Base-by-base conservation (phyloP, 352 stramenopile species). In the Pythium sukuiense region DNA sequence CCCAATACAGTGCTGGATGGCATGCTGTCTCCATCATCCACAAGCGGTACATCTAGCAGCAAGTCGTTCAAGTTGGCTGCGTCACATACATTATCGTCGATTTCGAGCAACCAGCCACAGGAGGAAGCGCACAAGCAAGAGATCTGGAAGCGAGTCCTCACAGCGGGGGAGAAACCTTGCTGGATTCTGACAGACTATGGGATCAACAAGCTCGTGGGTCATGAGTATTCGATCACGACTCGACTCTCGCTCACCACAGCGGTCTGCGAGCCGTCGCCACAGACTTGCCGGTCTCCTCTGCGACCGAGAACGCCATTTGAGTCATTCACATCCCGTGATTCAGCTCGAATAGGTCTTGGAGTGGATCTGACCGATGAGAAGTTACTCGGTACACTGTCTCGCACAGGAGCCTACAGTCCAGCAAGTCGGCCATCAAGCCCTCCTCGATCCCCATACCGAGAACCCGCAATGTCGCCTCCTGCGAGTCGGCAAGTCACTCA, bases 181-280 rank as follows among this genome's bases (percentile, higher is more conserved):
- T 90, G 83, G 83, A 76, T 92, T 29, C 69, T 92, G 57, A 90
- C 83, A 2, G 77, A 89, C 1, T 67, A 76, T 13, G 81, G 81
- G 16, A 76, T 92, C 41, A 71, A 85, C 50, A 70, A 74, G 11
- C 71, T 90, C 20, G 87, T 92, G 27, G 83, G 83, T 1, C 80
- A 81, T 3, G 80, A 90, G 64, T 92, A 87, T 46, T 62, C 67
- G 49, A 75, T 92, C 35, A 83, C 76, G 1, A 85, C 83, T 1
- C 76, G 83, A 13, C 35, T 80, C 0, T 52, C 77, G 4, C 66
- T 92, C 18, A 61, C 82, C 0, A 80, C 78, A 26, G 33, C 48
- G 0, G 33, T 39, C 13, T 49, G 66, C 11, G 58, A 67, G 6
- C 50, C 61, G 27, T 58, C 68, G 2, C 56, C 68, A 1, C 43